Evolutionary conservation across 768 basidiomycete genomes (phyloP), one percentile per base, ranked within the genome.

Genomic region (Mycena polygramma): DNA sequence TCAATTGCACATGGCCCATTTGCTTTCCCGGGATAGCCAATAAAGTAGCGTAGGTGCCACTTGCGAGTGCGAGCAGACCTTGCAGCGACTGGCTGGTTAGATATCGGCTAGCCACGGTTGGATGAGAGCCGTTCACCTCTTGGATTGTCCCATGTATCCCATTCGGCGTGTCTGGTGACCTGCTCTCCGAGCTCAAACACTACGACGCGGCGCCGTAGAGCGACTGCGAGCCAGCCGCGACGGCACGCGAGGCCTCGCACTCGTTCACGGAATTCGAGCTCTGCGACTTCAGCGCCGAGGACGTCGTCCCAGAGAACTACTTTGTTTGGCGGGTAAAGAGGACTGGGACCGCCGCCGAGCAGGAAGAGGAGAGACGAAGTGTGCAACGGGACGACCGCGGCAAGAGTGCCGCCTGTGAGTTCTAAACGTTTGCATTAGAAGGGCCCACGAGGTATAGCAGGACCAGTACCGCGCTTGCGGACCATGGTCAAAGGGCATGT

Each of bases 321-420:
- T 83, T 97, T 97, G 82, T 97, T 97, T 36, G 92, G 93, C 36
- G 96, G 93, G 81, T 96, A 97, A 13, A 92, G 87, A 37, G 95
- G 95, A 78, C 93, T 95, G 63, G 91, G 88, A 46, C 95, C 94
- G 53, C 95, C 95, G 57, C 95, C 95, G 63, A 96, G 85, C 55
- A 97, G 89, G 80, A 96, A 95, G 57, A 96, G 84, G 24, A 97
- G 83, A 68, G 94, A 95, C 14, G 94, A 91, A 14, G 90, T 87
- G 76, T 96, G 94, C 64, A 94, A 82, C 4, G 95, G 95, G 17
- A 94, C 86, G 20, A 89, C 92, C 30, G 88, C 85, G n/a, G 92
- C 83, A 1, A 96, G 84, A 2, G 95, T 95, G 36, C 95, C 94
- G 46, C 92, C 92, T 17, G 87, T 86, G 64, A 96, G 83, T 78